Evolutionary conservation across 495 filamentous ascomycete genomes (phyloP).

Genomic region (Evansstolkia leycettana): DNA sequence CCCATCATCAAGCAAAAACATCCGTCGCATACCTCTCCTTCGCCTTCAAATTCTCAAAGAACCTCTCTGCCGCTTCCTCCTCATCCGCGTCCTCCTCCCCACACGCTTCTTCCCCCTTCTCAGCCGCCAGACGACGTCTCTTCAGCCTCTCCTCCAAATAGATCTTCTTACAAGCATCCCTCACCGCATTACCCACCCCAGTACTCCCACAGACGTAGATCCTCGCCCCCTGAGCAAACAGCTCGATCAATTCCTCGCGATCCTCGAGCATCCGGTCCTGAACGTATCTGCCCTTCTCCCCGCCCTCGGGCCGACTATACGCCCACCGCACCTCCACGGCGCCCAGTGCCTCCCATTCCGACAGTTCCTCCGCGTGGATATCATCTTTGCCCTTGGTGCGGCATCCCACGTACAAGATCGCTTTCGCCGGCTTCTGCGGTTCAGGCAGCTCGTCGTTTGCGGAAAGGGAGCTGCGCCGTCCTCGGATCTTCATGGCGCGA

Average conservation of each 20-base stretch:
- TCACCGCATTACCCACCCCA: slow-evolving; percentile 47
- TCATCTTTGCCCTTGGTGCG: slow-evolving; percentile 43
- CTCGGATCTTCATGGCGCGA: slow-evolving; percentile 41
- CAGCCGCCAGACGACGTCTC: slow-evolving; percentile 17
- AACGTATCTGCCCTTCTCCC: slow-evolving; percentile 37
- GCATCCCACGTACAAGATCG: slow-evolving; percentile 55
- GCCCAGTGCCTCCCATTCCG: slow-evolving; percentile 43
- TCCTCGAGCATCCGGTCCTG: slow-evolving; percentile 49
- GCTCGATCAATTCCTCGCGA: slow-evolving; percentile 31
- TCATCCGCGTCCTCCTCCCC: slow-evolving; percentile 12
- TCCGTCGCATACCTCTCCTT: slow-evolving; percentile 54
- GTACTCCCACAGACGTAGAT: slow-evolving; percentile 58
- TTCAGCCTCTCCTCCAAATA: slow-evolving; percentile 30
- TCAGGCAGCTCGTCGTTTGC: slow-evolving; percentile 4
- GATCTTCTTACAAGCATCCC: slow-evolving; percentile 37
- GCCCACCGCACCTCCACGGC: slow-evolving; percentile 45
- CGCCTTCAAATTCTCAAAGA: slow-evolving; percentile 38
- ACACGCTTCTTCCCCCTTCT: slow-evolving; percentile 22
- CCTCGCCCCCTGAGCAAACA: slow-evolving; percentile 48
- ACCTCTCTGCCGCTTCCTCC: slow-evolving; percentile 35
- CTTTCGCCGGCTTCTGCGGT: slow-evolving; percentile 35
- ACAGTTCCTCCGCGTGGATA: slow-evolving; percentile 48
- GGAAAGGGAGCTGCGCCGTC: slow-evolving; percentile 20
- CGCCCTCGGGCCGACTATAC: slow-evolving; percentile 31
- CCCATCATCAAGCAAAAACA: slow-evolving; percentile 48